phyloP scores from a whole-genome alignment of 192 early-diverging fungal genomes.

The Diversispora eburnea region DNA sequence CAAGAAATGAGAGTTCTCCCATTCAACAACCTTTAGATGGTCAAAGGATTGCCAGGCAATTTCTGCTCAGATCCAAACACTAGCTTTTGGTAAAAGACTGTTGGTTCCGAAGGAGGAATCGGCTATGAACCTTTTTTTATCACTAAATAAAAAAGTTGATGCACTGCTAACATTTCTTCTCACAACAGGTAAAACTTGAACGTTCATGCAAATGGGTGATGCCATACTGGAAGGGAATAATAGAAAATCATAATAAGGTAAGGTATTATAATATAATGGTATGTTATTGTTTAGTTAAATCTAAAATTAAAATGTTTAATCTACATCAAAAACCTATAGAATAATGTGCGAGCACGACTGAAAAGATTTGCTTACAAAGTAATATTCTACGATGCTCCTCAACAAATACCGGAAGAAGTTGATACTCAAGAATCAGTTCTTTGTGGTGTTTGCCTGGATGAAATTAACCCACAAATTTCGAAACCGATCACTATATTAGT shows the following conservation, averaged over 20 bases:
- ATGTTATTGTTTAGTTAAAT: background rate
- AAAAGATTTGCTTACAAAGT: background rate
- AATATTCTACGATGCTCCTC: background rate
- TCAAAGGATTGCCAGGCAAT: too few species aligned
- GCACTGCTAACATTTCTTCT: too few species aligned
- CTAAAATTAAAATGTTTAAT: background rate
- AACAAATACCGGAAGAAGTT: background rate
- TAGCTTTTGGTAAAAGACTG: too few species aligned
- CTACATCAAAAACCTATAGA: background rate
- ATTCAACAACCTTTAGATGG: too few species aligned
- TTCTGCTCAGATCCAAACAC: too few species aligned
- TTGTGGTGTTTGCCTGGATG: background rate
- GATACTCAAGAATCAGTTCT: background rate
- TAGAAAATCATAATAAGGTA: background rate
- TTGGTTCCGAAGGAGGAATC: too few species aligned
- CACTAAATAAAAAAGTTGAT: too few species aligned
- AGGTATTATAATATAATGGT: constrained; percentile 8
- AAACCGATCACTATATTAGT: background rate
- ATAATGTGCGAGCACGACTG: background rate
- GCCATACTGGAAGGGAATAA: background rate
- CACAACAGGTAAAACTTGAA: background rate
- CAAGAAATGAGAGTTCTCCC: too few species aligned
- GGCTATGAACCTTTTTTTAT: too few species aligned
- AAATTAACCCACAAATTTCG: background rate
- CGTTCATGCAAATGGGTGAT: background rate